phyloP scores from a whole-genome alignment of 2,329 filamentous ascomycete species.

The Parastagonospora avenae region DNA sequence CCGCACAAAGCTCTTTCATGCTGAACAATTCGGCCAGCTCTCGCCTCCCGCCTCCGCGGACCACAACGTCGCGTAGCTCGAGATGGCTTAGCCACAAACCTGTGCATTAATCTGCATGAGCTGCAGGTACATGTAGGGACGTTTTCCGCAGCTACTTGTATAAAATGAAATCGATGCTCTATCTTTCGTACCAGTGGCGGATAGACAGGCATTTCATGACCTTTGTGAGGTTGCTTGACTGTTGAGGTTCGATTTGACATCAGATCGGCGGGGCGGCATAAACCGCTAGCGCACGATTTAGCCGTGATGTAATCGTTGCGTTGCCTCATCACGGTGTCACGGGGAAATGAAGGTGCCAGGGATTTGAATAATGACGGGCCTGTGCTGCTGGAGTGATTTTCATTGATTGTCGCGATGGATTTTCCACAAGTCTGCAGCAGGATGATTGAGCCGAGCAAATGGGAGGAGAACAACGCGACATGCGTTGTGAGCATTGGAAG shows the following conservation, averaged over 20 bases:
- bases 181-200: too few relatives aligned
- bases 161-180: neutral
- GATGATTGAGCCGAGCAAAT: neutral
- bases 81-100: neutral
- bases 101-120: neutral
- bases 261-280: neutral
- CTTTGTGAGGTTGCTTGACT: neutral
- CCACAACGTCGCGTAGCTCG: constrained; percentile 4
- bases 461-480: neutral
- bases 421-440: neutral
- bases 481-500: neutral
- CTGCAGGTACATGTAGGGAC: constrained; percentile 2
- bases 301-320: constrained; percentile 6
- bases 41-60: constrained; percentile 14
- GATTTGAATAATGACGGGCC: neutral
- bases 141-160: constrained; percentile 1
- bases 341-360: neutral
- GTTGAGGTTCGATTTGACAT: neutral
- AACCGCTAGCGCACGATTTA: neutral
- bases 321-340: constrained; percentile 1
- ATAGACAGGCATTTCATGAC: too few relatives aligned
- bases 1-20: constrained; percentile 1
- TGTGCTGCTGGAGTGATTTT: neutral
- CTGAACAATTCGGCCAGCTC: constrained; percentile 14
- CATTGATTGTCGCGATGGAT: neutral